Evolutionary conservation across 2,329 filamentous ascomycete genomes (phyloP).

Genomic region (Venturia asperata): DNA sequence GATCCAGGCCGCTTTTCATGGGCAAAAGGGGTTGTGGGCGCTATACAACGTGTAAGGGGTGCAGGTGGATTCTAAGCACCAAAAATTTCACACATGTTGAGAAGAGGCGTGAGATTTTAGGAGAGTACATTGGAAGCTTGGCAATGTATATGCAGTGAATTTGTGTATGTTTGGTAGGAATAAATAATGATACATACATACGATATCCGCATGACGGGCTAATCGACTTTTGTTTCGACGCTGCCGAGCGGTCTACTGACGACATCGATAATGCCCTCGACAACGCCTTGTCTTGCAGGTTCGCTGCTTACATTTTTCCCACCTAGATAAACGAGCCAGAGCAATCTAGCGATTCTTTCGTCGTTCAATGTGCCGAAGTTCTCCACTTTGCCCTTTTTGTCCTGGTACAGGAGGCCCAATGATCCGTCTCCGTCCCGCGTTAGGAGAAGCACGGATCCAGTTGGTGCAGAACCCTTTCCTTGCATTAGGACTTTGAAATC

Average conservation of each 20-base stretch:
- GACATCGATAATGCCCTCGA: slow-evolving; percentile 81
- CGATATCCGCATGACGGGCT: background rate
- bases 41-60: slow-evolving; percentile 51
- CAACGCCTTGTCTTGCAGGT: slow-evolving; percentile 68
- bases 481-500: slow-evolving; percentile 79
- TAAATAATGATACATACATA: background rate
- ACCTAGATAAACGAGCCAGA: slow-evolving; percentile 87
- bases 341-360: slow-evolving; percentile 68
- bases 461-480: slow-evolving; percentile 67
- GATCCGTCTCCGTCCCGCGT: slow-evolving; percentile 58
- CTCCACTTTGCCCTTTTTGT: slow-evolving; percentile 41
- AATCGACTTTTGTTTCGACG: slow-evolving; percentile 68
- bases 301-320: slow-evolving; percentile 85
- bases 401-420: slow-evolving; percentile 61
- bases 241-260: slow-evolving; percentile 83
- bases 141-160: background rate
- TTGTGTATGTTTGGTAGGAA: no score
- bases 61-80: slow-evolving; percentile 51
- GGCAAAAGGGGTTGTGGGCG: slow-evolving; percentile 52
- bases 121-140: no score
- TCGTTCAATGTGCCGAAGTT: slow-evolving; percentile 66
- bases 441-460: slow-evolving; percentile 70
- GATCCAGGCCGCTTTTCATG: slow-evolving; percentile 51
- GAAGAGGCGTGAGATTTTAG: no score
- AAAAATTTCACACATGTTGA: no score